phyloP scores from a whole-genome alignment of 495 filamentous ascomycete genomes.

The Aspergillus haitiensis region DNA sequence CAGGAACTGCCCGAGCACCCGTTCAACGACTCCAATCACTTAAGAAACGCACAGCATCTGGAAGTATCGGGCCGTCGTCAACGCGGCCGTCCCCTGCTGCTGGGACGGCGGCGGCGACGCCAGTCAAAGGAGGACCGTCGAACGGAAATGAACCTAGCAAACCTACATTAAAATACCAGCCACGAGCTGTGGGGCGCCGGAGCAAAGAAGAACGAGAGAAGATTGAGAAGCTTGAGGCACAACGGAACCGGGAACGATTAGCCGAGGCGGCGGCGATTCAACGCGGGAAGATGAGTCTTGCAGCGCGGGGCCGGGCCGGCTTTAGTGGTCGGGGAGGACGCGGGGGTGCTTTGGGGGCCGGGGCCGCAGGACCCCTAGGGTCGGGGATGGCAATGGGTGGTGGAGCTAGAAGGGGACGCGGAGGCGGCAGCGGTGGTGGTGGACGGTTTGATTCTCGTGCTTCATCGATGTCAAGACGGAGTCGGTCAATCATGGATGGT shows the following conservation, averaged over 20 bases:
- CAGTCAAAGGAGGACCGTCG: not conserved
- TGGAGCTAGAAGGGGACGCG: slow-evolving; percentile 25
- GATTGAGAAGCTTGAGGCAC: slow-evolving; percentile 48
- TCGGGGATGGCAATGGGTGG: slow-evolving; percentile 26
- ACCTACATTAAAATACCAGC: slow-evolving; percentile 50
- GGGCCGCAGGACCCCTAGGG: slow-evolving; percentile 37
- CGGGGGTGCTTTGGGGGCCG: slow-evolving; percentile 38
- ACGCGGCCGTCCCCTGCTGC: not conserved
- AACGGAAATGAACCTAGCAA: slow-evolving; percentile 32
- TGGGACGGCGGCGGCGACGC: slow-evolving; percentile 7
- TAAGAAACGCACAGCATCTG: slow-evolving; percentile 40
- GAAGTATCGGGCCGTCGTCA: slow-evolving; percentile 34
- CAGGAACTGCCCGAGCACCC: slow-evolving; percentile 26
- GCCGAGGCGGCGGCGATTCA: slow-evolving; percentile 46
- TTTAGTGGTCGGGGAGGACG: slow-evolving; percentile 31
- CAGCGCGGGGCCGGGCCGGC: slow-evolving; percentile 26
- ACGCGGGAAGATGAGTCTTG: slow-evolving; percentile 27
- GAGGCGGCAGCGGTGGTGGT: slow-evolving; percentile 24
- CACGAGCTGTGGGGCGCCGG: slow-evolving; percentile 46
- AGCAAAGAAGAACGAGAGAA: slow-evolving; percentile 56
- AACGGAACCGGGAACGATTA: slow-evolving; percentile 46
- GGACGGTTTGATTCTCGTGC: slow-evolving; percentile 29
- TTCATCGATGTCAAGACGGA: slow-evolving; percentile 30
- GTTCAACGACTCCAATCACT: slow-evolving; percentile 49
- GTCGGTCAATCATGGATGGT: slow-evolving; percentile 32